Evolutionary conservation across 805 yeast genomes (phyloP).

Genomic region (Yarrowia sp.): DNA sequence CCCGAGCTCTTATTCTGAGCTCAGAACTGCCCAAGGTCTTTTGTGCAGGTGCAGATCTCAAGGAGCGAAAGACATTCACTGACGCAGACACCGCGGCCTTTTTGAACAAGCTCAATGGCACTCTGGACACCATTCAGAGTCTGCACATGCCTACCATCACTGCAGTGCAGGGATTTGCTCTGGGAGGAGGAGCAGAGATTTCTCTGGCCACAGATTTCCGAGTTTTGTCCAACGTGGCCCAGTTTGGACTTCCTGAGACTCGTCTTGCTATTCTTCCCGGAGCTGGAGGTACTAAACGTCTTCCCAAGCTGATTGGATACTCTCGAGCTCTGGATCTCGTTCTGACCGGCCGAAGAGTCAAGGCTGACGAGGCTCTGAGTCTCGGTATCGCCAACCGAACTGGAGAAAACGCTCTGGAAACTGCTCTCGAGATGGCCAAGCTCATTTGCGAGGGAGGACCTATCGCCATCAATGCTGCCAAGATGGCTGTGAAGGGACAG

Average conservation of each 20-base stretch:
- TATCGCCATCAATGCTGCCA: slow-evolving; percentile 34
- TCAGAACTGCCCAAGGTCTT: slow-evolving; percentile 33
- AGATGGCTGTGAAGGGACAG: slow-evolving; percentile 34
- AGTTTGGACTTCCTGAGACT: slow-evolving; percentile 47
- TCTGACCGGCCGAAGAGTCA: slow-evolving; percentile 42
- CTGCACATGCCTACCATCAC: slow-evolving; percentile 43
- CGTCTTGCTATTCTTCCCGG: slow-evolving; percentile 51
- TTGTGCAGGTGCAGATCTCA: slow-evolving; percentile 36
- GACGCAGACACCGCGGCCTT: slow-evolving; percentile 35
- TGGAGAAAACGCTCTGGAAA: slow-evolving; percentile 31
- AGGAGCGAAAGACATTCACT: slow-evolving; percentile 39
- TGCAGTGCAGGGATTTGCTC: slow-evolving; percentile 44
- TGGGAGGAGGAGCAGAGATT: slow-evolving; percentile 47
- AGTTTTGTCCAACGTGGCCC: slow-evolving; percentile 38
- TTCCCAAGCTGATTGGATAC: slow-evolving; percentile 49
- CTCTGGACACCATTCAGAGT: slow-evolving; percentile 36
- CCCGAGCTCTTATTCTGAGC: slow-evolving; percentile 33
- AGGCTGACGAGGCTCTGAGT: slow-evolving; percentile 39
- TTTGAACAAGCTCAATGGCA: slow-evolving; percentile 34
- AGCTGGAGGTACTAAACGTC: slow-evolving; percentile 54
- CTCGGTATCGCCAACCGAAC: slow-evolving; percentile 40
- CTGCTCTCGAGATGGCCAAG: slow-evolving; percentile 33
- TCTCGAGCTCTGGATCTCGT: slow-evolving; percentile 48
- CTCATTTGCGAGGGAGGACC: slow-evolving; percentile 36
- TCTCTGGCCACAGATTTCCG: slow-evolving; percentile 44